A percentile compares a stretch with the other conserved stretches of the same genome.
Evolutionary conservation across 2,329 filamentous ascomycete species (phyloP).

Genomic region (Diaporthe helianthi): DNA sequence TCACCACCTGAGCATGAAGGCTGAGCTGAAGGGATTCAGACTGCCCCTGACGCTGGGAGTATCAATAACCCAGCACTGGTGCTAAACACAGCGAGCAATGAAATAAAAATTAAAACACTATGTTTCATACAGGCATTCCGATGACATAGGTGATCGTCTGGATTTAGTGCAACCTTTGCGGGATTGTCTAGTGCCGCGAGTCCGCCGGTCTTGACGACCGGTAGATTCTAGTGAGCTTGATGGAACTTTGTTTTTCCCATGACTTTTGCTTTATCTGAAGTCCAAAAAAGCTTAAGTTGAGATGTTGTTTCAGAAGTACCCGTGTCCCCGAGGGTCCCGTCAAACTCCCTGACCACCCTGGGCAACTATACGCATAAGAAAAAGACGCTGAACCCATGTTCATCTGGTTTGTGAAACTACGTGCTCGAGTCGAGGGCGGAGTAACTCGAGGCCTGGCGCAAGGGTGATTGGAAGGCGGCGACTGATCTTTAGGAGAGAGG

Average conservation of each 20-base stretch:
- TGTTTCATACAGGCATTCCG: neutral
- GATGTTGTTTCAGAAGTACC: neutral
- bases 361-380: slow-evolving; percentile 2
- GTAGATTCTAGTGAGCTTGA: no score
- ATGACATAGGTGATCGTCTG: neutral
- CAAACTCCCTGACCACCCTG: neutral
- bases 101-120: neutral
- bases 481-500: neutral
- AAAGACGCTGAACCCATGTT: neutral
- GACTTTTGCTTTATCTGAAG: no score
- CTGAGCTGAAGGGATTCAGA: no score
- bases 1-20: no score
- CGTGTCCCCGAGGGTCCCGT: neutral
- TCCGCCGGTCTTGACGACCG: neutral
- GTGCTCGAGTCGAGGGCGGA: neutral
- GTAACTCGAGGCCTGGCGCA: slow-evolving; percentile 2
- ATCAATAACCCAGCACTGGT: neutral
- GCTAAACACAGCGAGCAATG: neutral
- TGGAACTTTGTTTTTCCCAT: neutral
- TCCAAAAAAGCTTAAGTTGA: no score
- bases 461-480: slow-evolving; percentile 7
- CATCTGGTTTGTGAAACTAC: slow-evolving; percentile 2
- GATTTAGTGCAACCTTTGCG: neutral
- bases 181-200: neutral
- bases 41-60: neutral